Conservation (phyloP, 1,284 basidiomycete species). For the Cryptococcus sp. region DNA sequence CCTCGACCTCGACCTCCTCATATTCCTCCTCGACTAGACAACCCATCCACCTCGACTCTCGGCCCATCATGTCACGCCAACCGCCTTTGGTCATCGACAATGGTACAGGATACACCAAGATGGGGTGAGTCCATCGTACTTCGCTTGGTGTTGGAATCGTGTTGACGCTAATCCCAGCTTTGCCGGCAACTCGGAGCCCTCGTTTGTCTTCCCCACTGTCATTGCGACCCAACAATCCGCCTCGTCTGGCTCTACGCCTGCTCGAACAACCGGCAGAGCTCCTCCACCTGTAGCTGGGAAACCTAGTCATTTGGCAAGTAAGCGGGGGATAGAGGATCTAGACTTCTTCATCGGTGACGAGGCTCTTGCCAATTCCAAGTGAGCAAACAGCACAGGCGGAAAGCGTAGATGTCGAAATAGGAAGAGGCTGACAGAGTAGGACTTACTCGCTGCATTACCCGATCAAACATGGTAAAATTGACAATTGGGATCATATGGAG, state of each 20-base stretch:
- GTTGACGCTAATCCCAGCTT: constrained; percentile 59
- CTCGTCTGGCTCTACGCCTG: constrained; percentile 52
- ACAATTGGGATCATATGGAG: constrained; percentile 99
- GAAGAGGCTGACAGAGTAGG: constrained; percentile 47
- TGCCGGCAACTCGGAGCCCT: constrained; percentile 97
- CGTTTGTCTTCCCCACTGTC: constrained; percentile 95
- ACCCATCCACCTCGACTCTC: no score
- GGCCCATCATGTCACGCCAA: constrained; percentile 64
- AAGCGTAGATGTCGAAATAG: not conserved
- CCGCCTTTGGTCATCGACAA: constrained; percentile 94
- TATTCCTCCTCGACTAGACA: no score
- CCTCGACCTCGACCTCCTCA: no score
- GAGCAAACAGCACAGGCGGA: constrained; percentile 9
- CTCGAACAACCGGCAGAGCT: constrained; percentile 25
- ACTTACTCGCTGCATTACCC: constrained; percentile 91
- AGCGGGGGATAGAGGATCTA: constrained; percentile 96
- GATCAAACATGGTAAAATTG: constrained; percentile 96
- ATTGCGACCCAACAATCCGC: constrained; percentile 68
- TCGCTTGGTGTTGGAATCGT: not conserved
- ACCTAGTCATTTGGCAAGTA: constrained; percentile 88
- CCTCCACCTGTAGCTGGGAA: constrained; percentile 59
- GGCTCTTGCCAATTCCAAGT: constrained; percentile 86
- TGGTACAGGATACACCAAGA: constrained; percentile 96
- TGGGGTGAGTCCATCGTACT: constrained; percentile 61
- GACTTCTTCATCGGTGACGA: constrained; percentile 99